Conservation (phyloP, 1,284 basidiomycete species). For the Heterobasidion annosum region DNA sequence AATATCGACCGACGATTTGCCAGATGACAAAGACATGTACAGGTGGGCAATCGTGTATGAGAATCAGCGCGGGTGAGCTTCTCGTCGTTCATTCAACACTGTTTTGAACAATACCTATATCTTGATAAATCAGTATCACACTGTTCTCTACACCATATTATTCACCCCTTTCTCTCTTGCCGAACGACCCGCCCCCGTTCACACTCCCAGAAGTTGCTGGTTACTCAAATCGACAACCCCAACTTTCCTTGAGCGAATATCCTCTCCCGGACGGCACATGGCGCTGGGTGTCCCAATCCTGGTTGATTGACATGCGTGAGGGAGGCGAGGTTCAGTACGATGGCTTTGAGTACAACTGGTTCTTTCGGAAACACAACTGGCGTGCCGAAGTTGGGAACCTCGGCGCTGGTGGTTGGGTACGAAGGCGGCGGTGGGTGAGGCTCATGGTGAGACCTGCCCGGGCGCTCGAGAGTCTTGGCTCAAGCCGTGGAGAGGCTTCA, state of each 20-base stretch:
- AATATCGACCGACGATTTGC: constrained; percentile 18
- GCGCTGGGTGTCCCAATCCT: constrained; percentile 68
- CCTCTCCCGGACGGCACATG: constrained; percentile 76
- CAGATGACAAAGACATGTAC: constrained; percentile 37
- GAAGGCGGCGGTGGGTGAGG: constrained; percentile 68
- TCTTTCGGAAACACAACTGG: constrained; percentile 60
- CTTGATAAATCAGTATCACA: constrained; percentile 37
- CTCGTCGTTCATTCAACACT: neutral
- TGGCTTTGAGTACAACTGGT: constrained; percentile 79
- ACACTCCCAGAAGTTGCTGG: constrained; percentile 42
- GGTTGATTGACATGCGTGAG: constrained; percentile 83
- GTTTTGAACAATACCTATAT: neutral
- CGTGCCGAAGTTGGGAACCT: constrained; percentile 46
- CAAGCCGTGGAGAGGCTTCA: neutral
- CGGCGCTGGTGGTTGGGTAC: constrained; percentile 61
- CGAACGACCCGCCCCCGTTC: constrained; percentile 68
- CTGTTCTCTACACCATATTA: constrained; percentile 69
- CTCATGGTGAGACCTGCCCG: constrained; percentile 65
- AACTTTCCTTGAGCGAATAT: constrained; percentile 51
- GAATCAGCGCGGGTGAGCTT: constrained; percentile 68
- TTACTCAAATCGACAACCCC: constrained; percentile 28
- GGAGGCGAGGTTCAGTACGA: constrained; percentile 71
- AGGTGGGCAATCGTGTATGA: constrained; percentile 71
- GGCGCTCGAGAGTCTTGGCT: constrained; percentile 2
- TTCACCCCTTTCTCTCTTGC: constrained; percentile 59